Evolutionary conservation across 139 green algal species (phyloP).

Genomic region (Closterium sp.): DNA sequence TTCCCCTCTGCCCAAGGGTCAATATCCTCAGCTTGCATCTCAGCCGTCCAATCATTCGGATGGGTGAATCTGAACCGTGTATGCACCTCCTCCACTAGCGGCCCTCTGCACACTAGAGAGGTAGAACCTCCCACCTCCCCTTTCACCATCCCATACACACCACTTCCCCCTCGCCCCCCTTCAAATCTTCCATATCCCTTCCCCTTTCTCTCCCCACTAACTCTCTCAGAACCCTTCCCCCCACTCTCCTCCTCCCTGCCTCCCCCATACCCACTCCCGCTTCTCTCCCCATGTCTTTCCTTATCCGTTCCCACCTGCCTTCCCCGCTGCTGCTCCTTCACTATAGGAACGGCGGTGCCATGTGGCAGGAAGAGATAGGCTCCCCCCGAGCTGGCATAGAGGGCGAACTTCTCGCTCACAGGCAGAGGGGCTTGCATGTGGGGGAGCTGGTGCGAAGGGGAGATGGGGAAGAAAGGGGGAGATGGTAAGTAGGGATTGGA

Average conservation of each 20-base stretch:
- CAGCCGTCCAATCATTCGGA: not conserved
- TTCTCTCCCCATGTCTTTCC: not conserved
- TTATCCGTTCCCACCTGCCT: not conserved
- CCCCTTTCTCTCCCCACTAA: not conserved
- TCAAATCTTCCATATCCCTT: not conserved
- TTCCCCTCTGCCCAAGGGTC: not conserved
- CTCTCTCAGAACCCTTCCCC: not conserved
- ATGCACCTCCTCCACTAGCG: constrained; percentile 36
- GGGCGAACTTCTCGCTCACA: too few relatives aligned
- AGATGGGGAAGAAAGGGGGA: too few relatives aligned
- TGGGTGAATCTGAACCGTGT: not conserved
- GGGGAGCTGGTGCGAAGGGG: too few relatives aligned
- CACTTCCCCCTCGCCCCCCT: not conserved
- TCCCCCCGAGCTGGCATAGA: not conserved
- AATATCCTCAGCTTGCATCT: not conserved
- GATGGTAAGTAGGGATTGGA: too few relatives aligned
- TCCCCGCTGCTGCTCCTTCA: not conserved
- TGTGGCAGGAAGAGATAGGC: constrained; percentile 34
- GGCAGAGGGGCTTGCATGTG: too few relatives aligned
- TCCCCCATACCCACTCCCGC: not conserved
- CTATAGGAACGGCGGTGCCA: not conserved
- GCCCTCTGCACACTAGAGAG: constrained; percentile 3
- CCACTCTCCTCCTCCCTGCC: not conserved
- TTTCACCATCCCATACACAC: not conserved
- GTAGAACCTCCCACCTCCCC: not conserved